phyloP scores from a whole-genome alignment of 108 stramenopile species.

The Stephanodiscus minutulus region DNA sequence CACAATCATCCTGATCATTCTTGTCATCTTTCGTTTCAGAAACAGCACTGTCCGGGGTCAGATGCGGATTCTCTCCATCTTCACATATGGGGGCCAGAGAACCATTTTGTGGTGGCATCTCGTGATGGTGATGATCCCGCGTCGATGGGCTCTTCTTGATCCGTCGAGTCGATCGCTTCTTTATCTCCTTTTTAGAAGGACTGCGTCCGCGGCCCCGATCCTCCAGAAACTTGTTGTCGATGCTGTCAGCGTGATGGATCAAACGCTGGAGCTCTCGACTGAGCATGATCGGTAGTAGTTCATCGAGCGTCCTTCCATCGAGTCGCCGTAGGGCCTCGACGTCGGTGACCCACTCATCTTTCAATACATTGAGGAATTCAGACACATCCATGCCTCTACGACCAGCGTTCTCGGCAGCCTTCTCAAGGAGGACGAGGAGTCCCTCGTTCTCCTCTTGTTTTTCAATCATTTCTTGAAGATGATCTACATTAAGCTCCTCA shows the following conservation, averaged over 20 bases:
- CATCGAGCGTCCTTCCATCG: slow-evolving; percentile 41
- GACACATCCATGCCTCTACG: slow-evolving; percentile 44
- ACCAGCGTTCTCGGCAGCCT: slow-evolving; percentile 49
- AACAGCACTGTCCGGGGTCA: slow-evolving; percentile 7
- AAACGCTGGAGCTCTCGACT: slow-evolving; percentile 46
- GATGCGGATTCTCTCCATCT: slow-evolving; percentile 9
- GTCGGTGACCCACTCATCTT: slow-evolving; percentile 57
- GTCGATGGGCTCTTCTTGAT: slow-evolving; percentile 8
- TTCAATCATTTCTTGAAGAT: not conserved
- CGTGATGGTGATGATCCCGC: slow-evolving; percentile 3
- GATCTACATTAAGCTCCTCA: not conserved
- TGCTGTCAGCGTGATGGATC: slow-evolving; percentile 35
- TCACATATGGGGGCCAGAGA: slow-evolving; percentile 29
- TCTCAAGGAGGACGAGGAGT: slow-evolving; percentile 39
- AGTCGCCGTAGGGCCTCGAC: slow-evolving; percentile 47
- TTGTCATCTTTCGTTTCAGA: slow-evolving; percentile 9
- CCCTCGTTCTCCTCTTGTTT: slow-evolving; percentile 17
- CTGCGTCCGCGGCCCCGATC: slow-evolving; percentile 11
- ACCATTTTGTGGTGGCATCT: not conserved
- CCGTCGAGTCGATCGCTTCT: slow-evolving; percentile 31
- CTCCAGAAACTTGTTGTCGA: slow-evolving; percentile 45
- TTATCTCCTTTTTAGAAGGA: slow-evolving; percentile 23
- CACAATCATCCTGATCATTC: slow-evolving; percentile 13
- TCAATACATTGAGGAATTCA: slow-evolving; percentile 26
- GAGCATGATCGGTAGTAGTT: slow-evolving; percentile 45